A percentile compares a stretch with the other conserved stretches of the same genome.
phyloP scores from a whole-genome alignment of 106 monocot genomes.

The Dendrobium catenatum region DNA sequence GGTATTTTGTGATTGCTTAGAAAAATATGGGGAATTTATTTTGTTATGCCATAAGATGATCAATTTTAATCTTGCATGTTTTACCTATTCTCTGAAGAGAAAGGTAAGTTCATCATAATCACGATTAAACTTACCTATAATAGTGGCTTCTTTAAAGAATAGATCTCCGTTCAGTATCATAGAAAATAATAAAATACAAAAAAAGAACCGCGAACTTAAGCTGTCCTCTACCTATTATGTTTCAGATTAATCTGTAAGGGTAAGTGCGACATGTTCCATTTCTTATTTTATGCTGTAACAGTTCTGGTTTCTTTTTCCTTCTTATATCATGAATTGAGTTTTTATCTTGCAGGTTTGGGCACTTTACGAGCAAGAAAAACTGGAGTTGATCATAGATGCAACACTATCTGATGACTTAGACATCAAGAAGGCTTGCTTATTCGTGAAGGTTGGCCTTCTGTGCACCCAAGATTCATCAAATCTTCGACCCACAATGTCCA shows the following conservation, averaged over 20 bases:
- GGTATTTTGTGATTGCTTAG: neutral
- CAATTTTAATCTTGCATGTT: neutral
- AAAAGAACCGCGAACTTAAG: too few relatives aligned
- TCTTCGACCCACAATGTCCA: slow-evolving; percentile 51
- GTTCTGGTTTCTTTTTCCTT: too few relatives aligned
- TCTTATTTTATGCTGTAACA: too few relatives aligned
- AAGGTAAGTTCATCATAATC: neutral
- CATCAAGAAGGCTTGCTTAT: slow-evolving; percentile 39
- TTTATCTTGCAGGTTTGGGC: slow-evolving; percentile 49
- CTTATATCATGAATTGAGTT: slow-evolving; percentile 11
- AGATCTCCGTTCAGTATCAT: too few relatives aligned
- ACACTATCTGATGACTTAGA: slow-evolving; percentile 42
- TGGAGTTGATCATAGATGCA: slow-evolving; percentile 38
- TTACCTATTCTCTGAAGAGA: neutral
- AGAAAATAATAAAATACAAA: too few relatives aligned
- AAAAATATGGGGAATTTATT: neutral
- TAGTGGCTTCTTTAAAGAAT: neutral
- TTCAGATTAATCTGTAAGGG: too few relatives aligned
- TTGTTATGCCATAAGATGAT: neutral
- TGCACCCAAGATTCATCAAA: slow-evolving; percentile 59
- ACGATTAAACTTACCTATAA: neutral
- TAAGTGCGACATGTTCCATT: too few relatives aligned
- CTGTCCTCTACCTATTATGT: too few relatives aligned
- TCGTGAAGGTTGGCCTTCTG: slow-evolving; percentile 54
- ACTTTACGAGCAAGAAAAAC: slow-evolving; percentile 28